Base-by-base conservation (phyloP, 371 early-diverging fungal species). In the Mortierella sp. region DNA sequence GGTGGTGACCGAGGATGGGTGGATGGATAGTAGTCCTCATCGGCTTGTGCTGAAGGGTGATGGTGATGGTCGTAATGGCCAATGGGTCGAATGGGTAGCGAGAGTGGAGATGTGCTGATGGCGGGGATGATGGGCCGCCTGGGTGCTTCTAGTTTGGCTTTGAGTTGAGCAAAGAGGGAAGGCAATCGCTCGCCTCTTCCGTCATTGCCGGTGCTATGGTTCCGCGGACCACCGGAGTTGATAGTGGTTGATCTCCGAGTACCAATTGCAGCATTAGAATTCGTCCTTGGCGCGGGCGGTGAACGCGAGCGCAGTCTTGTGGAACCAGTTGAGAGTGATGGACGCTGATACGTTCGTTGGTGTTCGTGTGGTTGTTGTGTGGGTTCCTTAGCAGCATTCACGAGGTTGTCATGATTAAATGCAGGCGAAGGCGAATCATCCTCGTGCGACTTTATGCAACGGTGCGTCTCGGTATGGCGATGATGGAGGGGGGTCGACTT, bases 111-210 rank as follows among this genome's bases (percentile, higher is more conserved):
- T 10, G 71, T 64, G 28, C 34, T 58, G 48, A 71, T 56, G n/a
- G 56, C 50, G 31, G 65, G 54, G 43, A 71, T 56, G 22, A 56
- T 54, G 21, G 65, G 60, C 24, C 61, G 60, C 49, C 48, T 54
- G 16, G 72, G 60, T n/a, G 58, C 57, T 22, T 65, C 66, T 31
- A 71, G 62, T 37, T 66, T 66, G 17, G 72, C 72, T 28, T 61
- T 71, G 39, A 71, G 48, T 37, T 61, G 65, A 45, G 66, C 72
- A 53, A 71, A 71, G 17, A 71, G 21, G 2, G 62, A 57, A 25
- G 72, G 66, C n/a, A 48, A 44, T 13, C 72, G 59, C 17, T 37
- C 54, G 22, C 21, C 29, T 13, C 57, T 64, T 34, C 34, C 34
- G 34, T 10, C 10, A 10, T 4, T 34, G 34, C 10, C 10, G 34